Base-by-base conservation (phyloP, 148 eudicot species). In the Amaranthus cruentus region DNA sequence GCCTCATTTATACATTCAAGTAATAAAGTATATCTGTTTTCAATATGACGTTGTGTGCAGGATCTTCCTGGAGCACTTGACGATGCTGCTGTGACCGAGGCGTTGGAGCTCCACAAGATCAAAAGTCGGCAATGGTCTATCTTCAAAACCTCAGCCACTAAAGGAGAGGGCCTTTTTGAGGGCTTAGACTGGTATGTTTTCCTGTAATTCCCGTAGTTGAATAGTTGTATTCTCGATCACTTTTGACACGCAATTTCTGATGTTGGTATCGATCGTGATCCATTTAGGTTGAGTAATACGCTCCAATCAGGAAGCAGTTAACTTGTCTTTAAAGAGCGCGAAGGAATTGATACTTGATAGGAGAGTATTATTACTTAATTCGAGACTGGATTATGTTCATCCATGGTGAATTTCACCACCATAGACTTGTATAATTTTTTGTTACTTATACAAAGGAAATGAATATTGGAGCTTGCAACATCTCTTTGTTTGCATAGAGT, bases 1-100 rank as follows among this genome's bases (percentile, higher is more conserved):
- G 38, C 38, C 38, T 28, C 38, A 28, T 28, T 28, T 28, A 28
- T 28, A 28, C 38, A 28, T 28, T 28, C 38, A 28, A 28, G 38
- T 28, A 28, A 28, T 28, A 28, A 28, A 28, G 38, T 28, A 28
- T 0, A 28, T 28, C 38, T 28, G 38, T 28, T 28, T 28, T 28
- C 38, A 28, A 28, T 28, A 28, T 28, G 38, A 28, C 38, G 38
- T 28, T 28, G 38, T 28, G 38, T 28, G 38, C 78, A 92, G 99
- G 99, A 96, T 87, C 94, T 92, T 82, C 97, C 95, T 7, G 97
- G 99, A 78, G 99, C 99, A 58, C 88, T 96, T 4, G 96, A 96
- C 80, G 96, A 89, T 87, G 96, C 97, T 79, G 87, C 96, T 18
- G 89, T 96, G 13, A 96, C 97, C 1, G 99, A 96, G 83, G 85